Conservation (phyloP, 345 rosid genomes). For the Aquilaria sinensis region DNA sequence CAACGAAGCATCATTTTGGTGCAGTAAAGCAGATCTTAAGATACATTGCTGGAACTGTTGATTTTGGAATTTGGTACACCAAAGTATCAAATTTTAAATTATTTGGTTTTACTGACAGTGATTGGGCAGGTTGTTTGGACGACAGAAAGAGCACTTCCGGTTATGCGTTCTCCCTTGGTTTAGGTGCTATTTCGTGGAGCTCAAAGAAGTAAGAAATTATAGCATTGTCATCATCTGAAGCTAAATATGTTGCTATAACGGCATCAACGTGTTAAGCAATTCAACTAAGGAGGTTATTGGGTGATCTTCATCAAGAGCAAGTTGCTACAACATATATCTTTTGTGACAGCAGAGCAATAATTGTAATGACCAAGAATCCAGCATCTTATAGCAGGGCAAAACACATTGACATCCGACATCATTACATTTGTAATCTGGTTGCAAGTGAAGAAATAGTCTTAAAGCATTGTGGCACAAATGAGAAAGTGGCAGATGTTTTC, state of each 20-base stretch:
- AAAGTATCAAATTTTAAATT: background rate
- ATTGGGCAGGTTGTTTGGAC: conserved; percentile 4
- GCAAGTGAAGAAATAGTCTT: background rate
- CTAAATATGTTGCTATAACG: background rate
- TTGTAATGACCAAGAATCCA: conserved; percentile 1
- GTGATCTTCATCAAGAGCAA: background rate
- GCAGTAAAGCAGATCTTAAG: background rate
- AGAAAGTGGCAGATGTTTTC: background rate
- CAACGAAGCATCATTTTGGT: conserved; percentile 2
- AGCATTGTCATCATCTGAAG: background rate
- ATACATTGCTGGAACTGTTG: background rate
- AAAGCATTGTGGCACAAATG: background rate
- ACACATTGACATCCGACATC: background rate
- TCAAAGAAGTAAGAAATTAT: conserved; percentile 1
- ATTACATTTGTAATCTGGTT: background rate
- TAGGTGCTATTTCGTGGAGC: background rate
- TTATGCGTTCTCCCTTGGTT: conserved; percentile 1
- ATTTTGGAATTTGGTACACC: conserved; percentile 6
- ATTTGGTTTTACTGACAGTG: background rate
- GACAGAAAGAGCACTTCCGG: background rate
- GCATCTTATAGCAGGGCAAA: background rate
- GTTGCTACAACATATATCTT: background rate
- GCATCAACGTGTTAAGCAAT: background rate
- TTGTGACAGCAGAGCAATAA: conserved; percentile 2
- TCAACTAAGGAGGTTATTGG: background rate